Conservation (phyloP, 257 asterid species). For the Primulina eburnea region DNA sequence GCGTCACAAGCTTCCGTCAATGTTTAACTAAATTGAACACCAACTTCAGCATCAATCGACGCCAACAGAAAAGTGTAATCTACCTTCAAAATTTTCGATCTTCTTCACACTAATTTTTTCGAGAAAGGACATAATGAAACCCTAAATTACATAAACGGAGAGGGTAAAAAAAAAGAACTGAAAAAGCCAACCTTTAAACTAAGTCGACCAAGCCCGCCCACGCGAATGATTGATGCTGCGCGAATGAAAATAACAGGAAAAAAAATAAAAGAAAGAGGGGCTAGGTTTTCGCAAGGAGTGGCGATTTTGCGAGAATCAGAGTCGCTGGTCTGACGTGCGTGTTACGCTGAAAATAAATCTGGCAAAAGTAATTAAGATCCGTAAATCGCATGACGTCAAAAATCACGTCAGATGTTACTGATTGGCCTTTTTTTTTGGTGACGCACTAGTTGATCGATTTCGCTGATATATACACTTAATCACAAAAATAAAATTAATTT, state of each 20-base stretch:
- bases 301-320: not conserved
- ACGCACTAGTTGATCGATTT: too few species aligned
- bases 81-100: not conserved
- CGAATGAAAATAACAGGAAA: not conserved
- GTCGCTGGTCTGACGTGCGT: not conserved
- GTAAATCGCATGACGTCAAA: not conserved
- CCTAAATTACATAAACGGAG: not conserved
- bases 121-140: not conserved
- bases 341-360: not conserved
- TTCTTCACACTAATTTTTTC: not conserved
- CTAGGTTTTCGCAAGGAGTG: not conserved
- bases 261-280: not conserved
- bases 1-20: not conserved
- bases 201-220: not conserved
- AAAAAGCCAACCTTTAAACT: not conserved
- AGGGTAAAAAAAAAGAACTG: too few species aligned
- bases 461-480: too few species aligned
- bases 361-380: not conserved
- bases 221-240: not conserved
- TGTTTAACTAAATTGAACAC: slow-evolving; percentile 2
- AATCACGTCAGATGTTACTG: not conserved
- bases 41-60: not conserved
- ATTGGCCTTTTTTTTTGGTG: too few species aligned
- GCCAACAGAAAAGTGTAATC: slow-evolving; percentile 13
- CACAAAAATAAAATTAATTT: too few species aligned